Evolutionary conservation across 805 yeast genomes (phyloP), one percentile per base, ranked within the genome.

Genomic region (Kazachstania bromeliacearum): DNA sequence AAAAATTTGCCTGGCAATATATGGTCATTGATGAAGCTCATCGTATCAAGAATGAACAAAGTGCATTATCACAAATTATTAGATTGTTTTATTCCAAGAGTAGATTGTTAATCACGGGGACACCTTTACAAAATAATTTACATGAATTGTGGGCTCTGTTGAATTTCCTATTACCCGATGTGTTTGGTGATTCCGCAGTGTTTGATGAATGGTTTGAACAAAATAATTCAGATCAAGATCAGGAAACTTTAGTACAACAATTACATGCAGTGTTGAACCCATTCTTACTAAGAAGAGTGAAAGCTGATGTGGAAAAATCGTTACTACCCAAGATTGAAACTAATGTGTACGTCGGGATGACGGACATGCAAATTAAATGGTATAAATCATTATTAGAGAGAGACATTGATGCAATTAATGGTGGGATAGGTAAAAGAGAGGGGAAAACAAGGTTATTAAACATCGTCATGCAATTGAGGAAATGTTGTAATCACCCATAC

Each of bases 401-500:
- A 51, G 96, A 89, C 51, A 84, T 89, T 36, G 95, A 85, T 57
- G 96, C 96, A 0, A 96, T 89, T 6, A 89, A 89, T 59, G 97
- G 97, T 27, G 94, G 80, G 3, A 80, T 82, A n/a, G 95, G 95
- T 2, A 87, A 85, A 59, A 70, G 94, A 39, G 97, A 89, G 57
- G 87, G 89, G 5, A 89, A 89, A 53, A 87, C 96, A 1, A 70
- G 97, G 38, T 65, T 92, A 43, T 68, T 89, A 39, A 89, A 89
- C 54, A 89, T 89, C 50, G 96, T 89, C 13, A 88, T 88, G 97
- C 97, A 88, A 60, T 67, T 88, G 44, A 71, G 96, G 51, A 89
- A 89, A 58, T 89, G 96, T 58, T 89, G 97, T 57, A 89, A 89
- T 57, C 98, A 89, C 60, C 97, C 97, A 0, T 89, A 89, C 59